Base-by-base conservation (phyloP, 352 stramenopile species). In the Phytopythium ostracodes region DNA sequence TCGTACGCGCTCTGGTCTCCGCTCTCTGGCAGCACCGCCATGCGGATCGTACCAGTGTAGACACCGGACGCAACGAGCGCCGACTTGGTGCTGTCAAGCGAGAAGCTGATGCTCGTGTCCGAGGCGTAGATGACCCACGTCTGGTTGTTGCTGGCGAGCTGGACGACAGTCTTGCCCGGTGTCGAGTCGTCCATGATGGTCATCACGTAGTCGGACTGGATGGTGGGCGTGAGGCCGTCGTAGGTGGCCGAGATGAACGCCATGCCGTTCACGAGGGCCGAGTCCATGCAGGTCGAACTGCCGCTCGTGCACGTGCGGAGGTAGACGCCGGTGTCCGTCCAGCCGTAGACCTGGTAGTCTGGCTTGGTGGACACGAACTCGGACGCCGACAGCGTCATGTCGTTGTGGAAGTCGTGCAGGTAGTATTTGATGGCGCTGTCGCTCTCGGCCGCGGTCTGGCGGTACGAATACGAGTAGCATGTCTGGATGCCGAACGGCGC, bases 401-500 rank as follows among this genome's bases (percentile, higher is more conserved):
- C 80, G 36, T 74, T 72, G 2, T 75, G 52, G 40, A 79, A 59
- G 9, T 58, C 60, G 55, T 88, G 75, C 1, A 80, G 55, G 47
- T 89, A 91, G 67, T 76, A 87, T 63, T 75, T 73, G 12, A 72
- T 72, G 43, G 74, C 67, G 2, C 72, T 66, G 52, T 87, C 81
- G 54, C 71, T 76, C 17, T 71, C 73, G 51, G 78, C 87, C 52
- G 71, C 64, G 20, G 65, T 84, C 8, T 65, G 72, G 56, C n/a
- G n/a, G n/a, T n/a, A n/a, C n/a, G n/a, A n/a, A n/a, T 71, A 89
- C 29, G 80, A 76, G 54, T 89, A 89, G 59, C 73, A 87, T 52
- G 88, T 56, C 4, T 60, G 72, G 17, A 91, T 68, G 18, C 78
- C 81, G 56, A 60, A 83, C 2, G 77, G 77, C 20, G 76, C 64